These are phyloP conservation scores for Striga hermonthica DNA, from an alignment of 305 asterid genomes.

Conservation along the genomic window DNA sequence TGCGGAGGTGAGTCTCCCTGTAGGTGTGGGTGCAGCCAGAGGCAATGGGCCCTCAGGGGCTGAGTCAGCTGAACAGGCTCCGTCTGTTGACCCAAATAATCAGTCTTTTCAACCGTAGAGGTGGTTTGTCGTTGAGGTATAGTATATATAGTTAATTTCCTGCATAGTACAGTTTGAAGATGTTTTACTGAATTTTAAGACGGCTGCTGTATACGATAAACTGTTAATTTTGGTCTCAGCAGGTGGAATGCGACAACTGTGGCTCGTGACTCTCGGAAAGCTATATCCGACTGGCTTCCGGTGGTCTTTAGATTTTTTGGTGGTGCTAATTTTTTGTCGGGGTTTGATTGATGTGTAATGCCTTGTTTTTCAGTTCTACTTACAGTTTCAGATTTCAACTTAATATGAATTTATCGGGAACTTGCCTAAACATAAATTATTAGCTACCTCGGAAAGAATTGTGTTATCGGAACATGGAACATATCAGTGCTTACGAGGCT, in stretches of 20 bases:
- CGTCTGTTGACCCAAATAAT: conserved; percentile 32
- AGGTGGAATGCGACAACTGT: conserved; percentile 19
- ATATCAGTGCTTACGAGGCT: not conserved
- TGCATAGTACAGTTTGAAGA: not conserved
- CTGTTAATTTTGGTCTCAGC: conserved; percentile 15
- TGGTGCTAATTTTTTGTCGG: too few species aligned
- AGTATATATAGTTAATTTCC: not conserved
- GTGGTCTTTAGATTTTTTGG: too few species aligned
- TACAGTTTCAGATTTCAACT: conserved; percentile 11
- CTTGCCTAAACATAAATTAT: not conserved
- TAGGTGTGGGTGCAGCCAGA: not conserved
- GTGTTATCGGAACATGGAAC: not conserved
- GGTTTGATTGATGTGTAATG: not conserved
- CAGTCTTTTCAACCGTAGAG: conserved; percentile 32
- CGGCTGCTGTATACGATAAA: too few species aligned
- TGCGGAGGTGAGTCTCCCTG: conserved; percentile 31
- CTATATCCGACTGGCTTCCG: not conserved
- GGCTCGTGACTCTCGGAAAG: not conserved
- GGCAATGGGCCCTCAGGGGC: conserved; percentile 30
- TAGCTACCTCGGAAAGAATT: not conserved
- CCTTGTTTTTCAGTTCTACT: conserved; percentile 18
- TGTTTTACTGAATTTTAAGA: not conserved
- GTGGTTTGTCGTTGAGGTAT: not conserved
- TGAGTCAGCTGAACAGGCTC: conserved; percentile 32
- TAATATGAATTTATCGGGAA: not conserved